Evolutionary conservation across 192 early-diverging fungal genomes (phyloP), one percentile per base, ranked within the genome.

Genomic region (Helicostylum pulchrum): DNA sequence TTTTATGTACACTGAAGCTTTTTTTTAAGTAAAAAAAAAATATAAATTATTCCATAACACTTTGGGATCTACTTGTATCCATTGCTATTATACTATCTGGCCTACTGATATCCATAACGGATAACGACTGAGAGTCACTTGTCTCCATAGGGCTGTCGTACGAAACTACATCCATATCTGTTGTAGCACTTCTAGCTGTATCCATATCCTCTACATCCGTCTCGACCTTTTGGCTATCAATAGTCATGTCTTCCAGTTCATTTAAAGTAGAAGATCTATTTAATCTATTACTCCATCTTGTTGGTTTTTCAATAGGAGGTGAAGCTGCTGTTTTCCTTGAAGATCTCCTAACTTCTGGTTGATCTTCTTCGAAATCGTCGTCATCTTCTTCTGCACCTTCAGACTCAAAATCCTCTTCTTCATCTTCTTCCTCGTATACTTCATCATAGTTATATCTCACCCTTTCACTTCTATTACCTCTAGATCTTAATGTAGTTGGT

Each of bases 191-290:
- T 39, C 36, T 39, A 6, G 9, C 34, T 14, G 15, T 39, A 9
- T 62, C 30, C 45, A 31, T 31, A 10, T 48, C 21, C 63, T 75
- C 69, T 59, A 71, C 62, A 71, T 79, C 71, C 66, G 73, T 39
- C 44, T 63, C n/a, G 61, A 63, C 58, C 64, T 65, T 23, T 67
- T 67, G 48, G 4, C 72, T 32, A n/a, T 67, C 65, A 7, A 65
- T 67, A 70, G 3, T 73, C 78, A 7, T 73, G 66, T 15, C 36
- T 39, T 39, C 36, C 5, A 39, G 9, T 10, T 39, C 36, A 39
- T 39, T 6, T 10, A 39, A 39, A 10, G 36, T 39, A 39, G 36
- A 39, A 10, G 44, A 17, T 23, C 36, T 42, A 36, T 79, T 30
- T 53, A 66, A 4, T 21, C 68, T 7, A 65, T 71, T 34, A 63